Evolutionary conservation across 2,329 filamentous ascomycete genomes (phyloP).

Genomic region (Tolypocladium inflatum): DNA sequence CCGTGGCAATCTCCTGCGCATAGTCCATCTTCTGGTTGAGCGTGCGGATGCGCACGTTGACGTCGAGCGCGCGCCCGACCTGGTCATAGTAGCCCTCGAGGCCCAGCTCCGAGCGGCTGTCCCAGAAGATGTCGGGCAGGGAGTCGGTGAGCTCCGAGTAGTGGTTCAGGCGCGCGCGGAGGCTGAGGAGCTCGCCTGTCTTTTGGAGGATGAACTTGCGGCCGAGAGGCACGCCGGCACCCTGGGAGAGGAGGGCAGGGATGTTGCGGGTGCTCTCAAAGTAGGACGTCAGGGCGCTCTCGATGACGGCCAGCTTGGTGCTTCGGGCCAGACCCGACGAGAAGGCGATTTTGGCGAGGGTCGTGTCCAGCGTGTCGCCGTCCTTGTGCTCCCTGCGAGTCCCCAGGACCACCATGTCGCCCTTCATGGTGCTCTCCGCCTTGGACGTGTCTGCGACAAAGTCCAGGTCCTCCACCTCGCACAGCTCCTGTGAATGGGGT

Average conservation of each 20-base stretch:
- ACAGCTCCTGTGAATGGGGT: constrained; percentile 55
- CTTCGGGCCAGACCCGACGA: constrained; percentile 87
- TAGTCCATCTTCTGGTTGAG: constrained; percentile 98
- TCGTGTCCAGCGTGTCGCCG: constrained; percentile 42
- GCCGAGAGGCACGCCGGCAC: constrained; percentile 35
- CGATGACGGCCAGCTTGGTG: constrained; percentile 88
- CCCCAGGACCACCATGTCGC: constrained; percentile 82
- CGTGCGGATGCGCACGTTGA: constrained; percentile 80
- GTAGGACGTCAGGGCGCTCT: constrained; percentile 72
- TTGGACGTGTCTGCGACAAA: constrained; percentile 67
- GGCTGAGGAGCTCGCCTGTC: constrained; percentile 81
- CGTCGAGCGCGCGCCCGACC: constrained; percentile 81
- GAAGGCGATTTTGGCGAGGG: constrained; percentile 91
- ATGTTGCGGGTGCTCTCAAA: constrained; percentile 81
- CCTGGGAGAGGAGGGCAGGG: constrained; percentile 64
- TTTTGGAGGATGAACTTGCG: constrained; percentile 79
- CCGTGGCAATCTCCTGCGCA: constrained; percentile 86
- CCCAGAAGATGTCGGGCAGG: constrained; percentile 95
- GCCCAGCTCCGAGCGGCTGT: constrained; percentile 76
- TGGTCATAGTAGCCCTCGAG: constrained; percentile 94
- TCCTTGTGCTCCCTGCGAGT: constrained; percentile 50
- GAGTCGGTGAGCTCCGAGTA: constrained; percentile 96
- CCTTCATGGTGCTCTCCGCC: constrained; percentile 69
- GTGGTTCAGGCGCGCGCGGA: constrained; percentile 88
- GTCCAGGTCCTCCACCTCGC: constrained; percentile 85